Conservation (phyloP, 1,284 basidiomycete species). For the Paramarasmius palmivorus region DNA sequence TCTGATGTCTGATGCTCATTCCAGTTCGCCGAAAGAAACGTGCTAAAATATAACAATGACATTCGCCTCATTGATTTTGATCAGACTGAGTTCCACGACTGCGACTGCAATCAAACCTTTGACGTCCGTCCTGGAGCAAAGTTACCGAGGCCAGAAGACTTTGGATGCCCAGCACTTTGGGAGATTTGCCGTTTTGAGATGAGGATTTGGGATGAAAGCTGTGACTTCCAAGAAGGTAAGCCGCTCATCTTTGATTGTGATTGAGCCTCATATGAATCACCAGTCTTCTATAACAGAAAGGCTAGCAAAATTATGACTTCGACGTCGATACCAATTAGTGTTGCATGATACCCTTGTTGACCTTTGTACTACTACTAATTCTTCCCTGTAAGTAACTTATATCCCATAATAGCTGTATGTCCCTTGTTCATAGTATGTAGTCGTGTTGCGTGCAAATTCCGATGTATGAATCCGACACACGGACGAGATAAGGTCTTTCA, state of each 20-base stretch:
- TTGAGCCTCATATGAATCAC: not conserved
- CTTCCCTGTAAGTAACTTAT: no score
- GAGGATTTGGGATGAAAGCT: constrained; percentile 24
- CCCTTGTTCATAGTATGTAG: no score
- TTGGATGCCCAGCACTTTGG: constrained; percentile 32
- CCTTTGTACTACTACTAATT: no score
- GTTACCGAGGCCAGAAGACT: constrained; percentile 23
- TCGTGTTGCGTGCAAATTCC: no score
- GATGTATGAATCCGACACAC: no score
- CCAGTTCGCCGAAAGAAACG: constrained; percentile 38
- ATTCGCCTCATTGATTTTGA: constrained; percentile 40
- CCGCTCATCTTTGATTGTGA: not conserved
- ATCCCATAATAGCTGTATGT: no score
- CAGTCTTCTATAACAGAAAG: not conserved
- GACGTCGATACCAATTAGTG: no score
- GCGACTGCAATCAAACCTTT: constrained; percentile 25
- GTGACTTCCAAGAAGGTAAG: not conserved
- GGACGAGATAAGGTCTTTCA: no score
- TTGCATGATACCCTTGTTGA: no score
- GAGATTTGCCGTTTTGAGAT: constrained; percentile 29
- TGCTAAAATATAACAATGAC: constrained; percentile 32
- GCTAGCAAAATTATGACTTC: not conserved
- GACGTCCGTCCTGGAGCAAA: constrained; percentile 24
- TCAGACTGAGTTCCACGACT: constrained; percentile 28
- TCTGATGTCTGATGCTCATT: not conserved